Evolutionary conservation across 176 grass and related monocot genomes (phyloP).

Genomic region (Carex myosuroides): DNA sequence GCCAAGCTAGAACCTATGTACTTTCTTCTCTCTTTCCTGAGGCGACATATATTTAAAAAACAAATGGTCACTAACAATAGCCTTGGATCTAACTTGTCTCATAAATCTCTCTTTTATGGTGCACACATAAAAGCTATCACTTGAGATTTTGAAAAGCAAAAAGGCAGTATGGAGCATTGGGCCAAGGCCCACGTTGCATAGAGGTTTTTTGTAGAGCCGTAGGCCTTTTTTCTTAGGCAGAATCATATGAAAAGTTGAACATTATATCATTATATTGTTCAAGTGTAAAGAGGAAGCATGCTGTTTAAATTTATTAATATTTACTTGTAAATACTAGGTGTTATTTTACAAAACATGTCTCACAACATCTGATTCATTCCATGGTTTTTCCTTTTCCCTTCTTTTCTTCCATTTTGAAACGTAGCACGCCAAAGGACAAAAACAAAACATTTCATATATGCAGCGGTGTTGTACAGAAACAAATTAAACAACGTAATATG

Average conservation of each 20-base stretch:
- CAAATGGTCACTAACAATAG: neutral
- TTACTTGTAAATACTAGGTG: neutral
- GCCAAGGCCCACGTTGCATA: conserved; percentile 21
- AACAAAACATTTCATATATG: neutral
- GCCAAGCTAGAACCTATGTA: neutral
- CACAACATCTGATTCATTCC: neutral
- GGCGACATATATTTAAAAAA: no score
- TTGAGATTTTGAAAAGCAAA: conserved; percentile 6
- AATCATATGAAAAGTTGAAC: conserved; percentile 6
- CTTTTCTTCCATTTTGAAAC: neutral
- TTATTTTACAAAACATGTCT: neutral
- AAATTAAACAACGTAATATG: neutral
- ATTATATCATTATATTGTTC: neutral
- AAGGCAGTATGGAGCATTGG: conserved; percentile 6
- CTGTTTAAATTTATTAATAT: neutral
- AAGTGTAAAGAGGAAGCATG: conserved; percentile 7
- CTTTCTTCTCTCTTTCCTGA: neutral
- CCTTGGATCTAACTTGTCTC: neutral
- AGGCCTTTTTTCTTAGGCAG: conserved; percentile 16
- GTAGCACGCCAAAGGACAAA: neutral
- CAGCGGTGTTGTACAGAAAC: neutral
- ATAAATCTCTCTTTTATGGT: neutral
- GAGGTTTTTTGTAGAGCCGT: conserved; percentile 10
- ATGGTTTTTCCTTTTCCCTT: neutral
- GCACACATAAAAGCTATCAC: neutral